Evolutionary conservation across 2,329 filamentous ascomycete genomes (phyloP).

Genomic region (Westerdykella aurantiaca): DNA sequence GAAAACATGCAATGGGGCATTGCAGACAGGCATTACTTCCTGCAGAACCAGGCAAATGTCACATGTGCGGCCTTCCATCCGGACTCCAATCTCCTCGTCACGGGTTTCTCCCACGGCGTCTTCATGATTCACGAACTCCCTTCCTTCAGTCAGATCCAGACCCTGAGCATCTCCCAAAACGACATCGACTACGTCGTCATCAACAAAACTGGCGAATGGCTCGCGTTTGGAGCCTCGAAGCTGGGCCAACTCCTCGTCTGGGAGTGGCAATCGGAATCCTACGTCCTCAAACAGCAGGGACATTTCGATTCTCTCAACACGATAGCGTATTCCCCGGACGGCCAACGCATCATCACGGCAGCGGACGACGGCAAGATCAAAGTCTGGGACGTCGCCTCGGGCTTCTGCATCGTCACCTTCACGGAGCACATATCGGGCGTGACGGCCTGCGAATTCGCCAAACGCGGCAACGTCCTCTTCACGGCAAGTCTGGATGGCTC

Average conservation of each 20-base stretch:
- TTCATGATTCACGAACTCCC: slow-evolving; percentile 96
- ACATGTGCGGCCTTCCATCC: slow-evolving; percentile 89
- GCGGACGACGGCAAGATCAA: slow-evolving; percentile 98
- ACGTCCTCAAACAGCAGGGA: slow-evolving; percentile 95
- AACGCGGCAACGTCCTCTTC: slow-evolving; percentile 91
- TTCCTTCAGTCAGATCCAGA: slow-evolving; percentile 92
- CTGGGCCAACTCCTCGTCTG: slow-evolving; percentile 94
- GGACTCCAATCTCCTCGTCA: slow-evolving; percentile 83
- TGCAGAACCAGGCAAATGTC: slow-evolving; percentile 81
- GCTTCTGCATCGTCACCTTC: slow-evolving; percentile 97
- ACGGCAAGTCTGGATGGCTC: slow-evolving; percentile 93
- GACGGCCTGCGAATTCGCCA: slow-evolving; percentile 90
- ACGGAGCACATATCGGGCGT: slow-evolving; percentile 94
- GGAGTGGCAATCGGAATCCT: slow-evolving; percentile 99
- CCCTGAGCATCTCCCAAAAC: slow-evolving; percentile 88
- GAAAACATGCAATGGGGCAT: slow-evolving; percentile 83
- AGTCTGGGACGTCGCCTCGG: slow-evolving; percentile 93
- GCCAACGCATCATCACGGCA: slow-evolving; percentile 85
- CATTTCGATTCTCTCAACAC: slow-evolving; percentile 96
- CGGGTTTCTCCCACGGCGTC: slow-evolving; percentile 88
- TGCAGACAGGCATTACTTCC: slow-evolving; percentile 84
- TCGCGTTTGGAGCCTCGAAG: slow-evolving; percentile 93
- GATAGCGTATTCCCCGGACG: slow-evolving; percentile 87
- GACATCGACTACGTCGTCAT: slow-evolving; percentile 93
- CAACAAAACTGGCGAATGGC: slow-evolving; percentile 92